Evolutionary conservation across 495 filamentous ascomycete genomes (phyloP), one percentile per base, ranked within the genome.

Genomic region (Annulohypoxylon nitens): DNA sequence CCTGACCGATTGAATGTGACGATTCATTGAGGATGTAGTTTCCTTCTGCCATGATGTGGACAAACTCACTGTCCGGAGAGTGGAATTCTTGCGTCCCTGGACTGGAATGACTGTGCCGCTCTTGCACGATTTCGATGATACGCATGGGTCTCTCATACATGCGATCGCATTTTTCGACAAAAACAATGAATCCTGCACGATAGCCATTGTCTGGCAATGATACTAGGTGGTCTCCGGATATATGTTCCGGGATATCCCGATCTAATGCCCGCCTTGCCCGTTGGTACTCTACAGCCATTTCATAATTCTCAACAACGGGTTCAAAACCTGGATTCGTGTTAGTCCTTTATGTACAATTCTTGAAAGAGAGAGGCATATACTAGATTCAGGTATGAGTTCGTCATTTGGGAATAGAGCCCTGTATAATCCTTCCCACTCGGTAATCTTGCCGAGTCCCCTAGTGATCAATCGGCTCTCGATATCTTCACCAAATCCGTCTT

Each of bases 281-380:
- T 37, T 39, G 9, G 23, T 59, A 67, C 10, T 58, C 39, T 3
- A 50, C 9, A 39, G 30, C 45, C 18, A 67, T 53, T 25, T 67
- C 64, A 16, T 67, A 16, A 9, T 67, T 41, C 20, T 67, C 64
- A 39, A 59, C 54, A n/a, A 67, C 64, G n/a, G 39, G 64, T 16
- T 50, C 14, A 20, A 67, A 67, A 50, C 36, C 64, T 67, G 30
- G 16, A 11, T 1, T 11, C 36, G 30, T 39, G 18, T 67, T 39
- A 59, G 64, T 41, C 11, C 3, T 7, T 1, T 47, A 23, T 7
- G 18, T 14, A 58, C 7, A 8, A 33, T 10, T 6, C 20, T 23
- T 23, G 20, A 11, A 10, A 0, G 10, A 23, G 26, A 5, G n/a
- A 10, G 7, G 39, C n/a, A 23, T 41, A 7, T 59, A 67, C 64